Evolutionary conservation across 1,284 basidiomycete species (phyloP).

Genomic region (Gastroboletus turbinatus): DNA sequence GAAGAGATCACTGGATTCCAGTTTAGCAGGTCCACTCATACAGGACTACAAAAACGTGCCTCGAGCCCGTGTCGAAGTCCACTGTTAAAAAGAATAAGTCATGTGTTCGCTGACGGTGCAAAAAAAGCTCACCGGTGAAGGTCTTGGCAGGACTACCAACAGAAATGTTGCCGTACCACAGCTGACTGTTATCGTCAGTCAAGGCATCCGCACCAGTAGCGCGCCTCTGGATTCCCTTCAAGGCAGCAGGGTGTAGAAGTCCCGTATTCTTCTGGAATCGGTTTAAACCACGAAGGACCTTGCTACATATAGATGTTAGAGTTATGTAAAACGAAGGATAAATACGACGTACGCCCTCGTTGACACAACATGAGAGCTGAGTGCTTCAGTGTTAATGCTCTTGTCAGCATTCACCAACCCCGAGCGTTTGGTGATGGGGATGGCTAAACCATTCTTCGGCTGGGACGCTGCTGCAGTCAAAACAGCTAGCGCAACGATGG

Average conservation of each 20-base stretch:
- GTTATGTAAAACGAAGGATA: neutral
- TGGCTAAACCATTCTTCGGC: neutral
- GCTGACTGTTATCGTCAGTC: constrained; percentile 6
- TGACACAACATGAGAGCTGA: constrained; percentile 15
- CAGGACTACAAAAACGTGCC: neutral
- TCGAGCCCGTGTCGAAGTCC: constrained; percentile 22
- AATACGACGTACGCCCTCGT: constrained; percentile 12
- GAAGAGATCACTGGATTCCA: constrained; percentile 6
- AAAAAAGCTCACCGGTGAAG: constrained; percentile 15
- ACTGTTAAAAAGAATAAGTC: constrained; percentile 8
- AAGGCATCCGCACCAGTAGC: constrained; percentile 11
- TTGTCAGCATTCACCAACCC: constrained; percentile 12
- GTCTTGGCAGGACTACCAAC: constrained; percentile 18
- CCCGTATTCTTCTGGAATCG: constrained; percentile 20
- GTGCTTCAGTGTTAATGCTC: constrained; percentile 5
- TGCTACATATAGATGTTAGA: constrained; percentile 9
- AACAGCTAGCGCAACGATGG: constrained; percentile 5
- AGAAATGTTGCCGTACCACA: constrained; percentile 22
- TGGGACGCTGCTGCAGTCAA: constrained; percentile 5
- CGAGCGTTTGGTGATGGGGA: constrained; percentile 21
- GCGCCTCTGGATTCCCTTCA: neutral
- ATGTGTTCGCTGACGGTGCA: neutral
- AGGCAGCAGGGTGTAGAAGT: constrained; percentile 3
- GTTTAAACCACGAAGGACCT: constrained; percentile 14
- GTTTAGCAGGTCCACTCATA: neutral